Base-by-base conservation (phyloP, 1,284 basidiomycete genomes). In the Ceratobasidium sp. region DNA sequence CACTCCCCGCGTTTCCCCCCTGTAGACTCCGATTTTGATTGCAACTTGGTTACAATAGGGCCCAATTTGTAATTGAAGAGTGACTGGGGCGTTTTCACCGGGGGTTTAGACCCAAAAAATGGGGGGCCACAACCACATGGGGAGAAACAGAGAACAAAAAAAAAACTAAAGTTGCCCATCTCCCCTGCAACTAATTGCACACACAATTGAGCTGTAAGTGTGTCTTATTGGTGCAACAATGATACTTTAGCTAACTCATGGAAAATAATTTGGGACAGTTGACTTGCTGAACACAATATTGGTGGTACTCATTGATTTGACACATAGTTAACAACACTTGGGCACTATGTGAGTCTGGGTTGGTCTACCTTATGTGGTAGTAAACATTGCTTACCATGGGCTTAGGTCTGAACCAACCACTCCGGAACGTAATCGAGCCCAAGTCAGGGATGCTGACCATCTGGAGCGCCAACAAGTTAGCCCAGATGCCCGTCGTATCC, bases 81-180 rank as follows among this genome's bases (percentile, higher is more conserved):
- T 67, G 22, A 32, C 49, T n/a, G 65, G 46, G 65, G 65, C 49
- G 65, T 67, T 67, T 67, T 37, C 49, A 34, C 22, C 17, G 46
- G 65, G 6, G 65, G 43, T 13, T 67, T 34, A 54, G 65, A 37
- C 15, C 65, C 65, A 67, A 67, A 67, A 67, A 67, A 67, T 67
- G 11, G 7, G 17, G 32, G 15, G 11, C 1, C 5, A 29, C 65
- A 37, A 67, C 65, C 49, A 67, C 65, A 67, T 51, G 65, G 65
- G 65, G 65, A 54, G 65, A 52, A 37, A 54, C 11, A 67, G 52
- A 67, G 19, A 67, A 32, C 3, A 54, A 15, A 51, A 49, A 46
- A 15, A 66, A 51, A 29, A 52, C 17, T n/a, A 3, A n/a, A 51
- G 37, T n/a, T 19, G 25, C 46, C 25, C 51, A 49, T 0, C 64